These are phyloP conservation scores for Phytopythium oedochilum DNA, from an alignment of 352 stramenopile species.

Conservation along the genomic window DNA sequence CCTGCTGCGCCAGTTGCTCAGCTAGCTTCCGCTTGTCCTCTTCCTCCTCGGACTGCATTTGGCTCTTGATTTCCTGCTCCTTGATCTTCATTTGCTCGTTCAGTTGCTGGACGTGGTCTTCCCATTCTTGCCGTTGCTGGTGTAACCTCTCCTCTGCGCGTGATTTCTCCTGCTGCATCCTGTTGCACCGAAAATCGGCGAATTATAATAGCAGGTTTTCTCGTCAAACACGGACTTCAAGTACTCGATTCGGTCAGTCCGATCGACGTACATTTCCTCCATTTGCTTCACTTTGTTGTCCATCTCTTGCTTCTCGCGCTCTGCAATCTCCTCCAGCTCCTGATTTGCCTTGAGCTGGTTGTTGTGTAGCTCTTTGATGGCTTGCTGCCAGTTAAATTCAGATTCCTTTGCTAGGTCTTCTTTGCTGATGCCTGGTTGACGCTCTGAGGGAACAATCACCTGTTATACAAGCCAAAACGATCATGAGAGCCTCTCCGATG, in stretches of 20 bases:
- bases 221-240: too few species aligned
- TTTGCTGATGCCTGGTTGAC: constrained; percentile 10
- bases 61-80: constrained; percentile 62
- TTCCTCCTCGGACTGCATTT: constrained; percentile 71
- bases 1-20: constrained; percentile 67
- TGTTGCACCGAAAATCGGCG: constrained; percentile 4
- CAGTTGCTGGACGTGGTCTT: constrained; percentile 53
- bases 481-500: background rate
- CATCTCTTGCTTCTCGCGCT: constrained; percentile 78
- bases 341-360: constrained; percentile 57
- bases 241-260: background rate
- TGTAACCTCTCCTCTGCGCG: constrained; percentile 55
- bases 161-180: constrained; percentile 54
- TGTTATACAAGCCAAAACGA: constrained; percentile 2
- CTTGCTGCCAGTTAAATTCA: constrained; percentile 68
- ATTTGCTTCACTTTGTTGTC: constrained; percentile 64
- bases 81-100: constrained; percentile 76
- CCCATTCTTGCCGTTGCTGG: constrained; percentile 68
- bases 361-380: constrained; percentile 81
- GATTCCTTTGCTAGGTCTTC: constrained; percentile 43
- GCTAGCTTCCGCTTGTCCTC: constrained; percentile 73
- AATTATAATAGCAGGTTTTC: too few species aligned
- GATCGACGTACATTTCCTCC: constrained; percentile 50
- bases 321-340: constrained; percentile 48
- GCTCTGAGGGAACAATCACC: constrained; percentile 52